These are phyloP conservation scores for Paraconiothyrium brasiliense DNA, from an alignment of 2,329 filamentous ascomycete species.

Conservation along the genomic window DNA sequence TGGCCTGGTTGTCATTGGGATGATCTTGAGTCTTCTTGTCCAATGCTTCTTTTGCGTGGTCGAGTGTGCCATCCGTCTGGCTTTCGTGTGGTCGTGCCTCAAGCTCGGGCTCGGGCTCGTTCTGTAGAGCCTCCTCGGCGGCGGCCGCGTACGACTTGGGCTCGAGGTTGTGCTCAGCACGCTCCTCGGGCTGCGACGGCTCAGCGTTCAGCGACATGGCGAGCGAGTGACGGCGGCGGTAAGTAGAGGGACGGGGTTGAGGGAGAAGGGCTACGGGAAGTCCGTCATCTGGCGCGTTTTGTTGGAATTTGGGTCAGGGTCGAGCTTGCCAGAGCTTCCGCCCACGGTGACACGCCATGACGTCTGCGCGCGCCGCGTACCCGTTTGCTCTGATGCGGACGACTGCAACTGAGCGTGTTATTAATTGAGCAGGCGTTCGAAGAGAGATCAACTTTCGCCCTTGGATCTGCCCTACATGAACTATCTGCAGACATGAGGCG, in stretches of 20 bases:
- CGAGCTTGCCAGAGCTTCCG: constrained; percentile 28
- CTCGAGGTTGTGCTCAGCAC: constrained; percentile 49
- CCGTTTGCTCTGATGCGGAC: background rate
- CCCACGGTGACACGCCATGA: constrained; percentile 17
- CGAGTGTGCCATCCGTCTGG: constrained; percentile 21
- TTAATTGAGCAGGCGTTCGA: background rate
- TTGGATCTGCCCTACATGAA: background rate
- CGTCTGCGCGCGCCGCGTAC: constrained; percentile 5
- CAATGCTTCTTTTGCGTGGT: constrained; percentile 7
- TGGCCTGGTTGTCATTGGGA: constrained; percentile 23
- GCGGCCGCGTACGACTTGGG: constrained; percentile 58
- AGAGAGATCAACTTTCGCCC: background rate
- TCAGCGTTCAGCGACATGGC: constrained; percentile 54
- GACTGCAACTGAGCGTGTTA: background rate
- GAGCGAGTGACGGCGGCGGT: constrained; percentile 19
- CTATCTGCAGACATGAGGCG: background rate
- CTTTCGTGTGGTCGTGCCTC: constrained; percentile 35
- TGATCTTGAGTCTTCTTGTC: constrained; percentile 22
- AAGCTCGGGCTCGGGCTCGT: constrained; percentile 2
- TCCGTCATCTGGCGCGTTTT: constrained; percentile 22
- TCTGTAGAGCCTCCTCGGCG: constrained; percentile 44
- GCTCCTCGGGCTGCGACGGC: constrained; percentile 52
- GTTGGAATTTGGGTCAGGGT: constrained; percentile 33
- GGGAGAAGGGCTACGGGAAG: constrained; percentile 9
- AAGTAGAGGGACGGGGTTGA: background rate